Evolutionary conservation across 1,284 basidiomycete genomes (phyloP), one percentile per base, ranked within the genome.

Genomic region (Puccinia novopanici): DNA sequence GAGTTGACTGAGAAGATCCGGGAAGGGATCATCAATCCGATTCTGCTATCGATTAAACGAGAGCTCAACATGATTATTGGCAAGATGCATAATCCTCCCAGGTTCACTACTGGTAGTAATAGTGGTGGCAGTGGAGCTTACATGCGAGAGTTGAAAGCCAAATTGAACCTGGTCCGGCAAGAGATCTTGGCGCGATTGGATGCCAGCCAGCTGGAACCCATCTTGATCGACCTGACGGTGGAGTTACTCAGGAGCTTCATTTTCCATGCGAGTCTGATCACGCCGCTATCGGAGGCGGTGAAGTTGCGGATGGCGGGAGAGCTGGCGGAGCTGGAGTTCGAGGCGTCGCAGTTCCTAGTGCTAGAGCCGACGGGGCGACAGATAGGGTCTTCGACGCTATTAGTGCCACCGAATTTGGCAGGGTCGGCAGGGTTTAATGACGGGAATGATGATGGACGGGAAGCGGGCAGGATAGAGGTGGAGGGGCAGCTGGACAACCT

Each of bases 261-360:
- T 12, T 86, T 97, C 71, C 93, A 98, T 84, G 91, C 92, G 15
- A 94, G 93, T 22, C 93, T 98, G 76, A 91, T 92, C 15, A 90
- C 91, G 83, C 94, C 94, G 0, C 88, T 97, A 4, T 91, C 92
- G 17, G 95, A 98, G 87, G 90, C 89, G 81, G 93, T 94, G 1
- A 95, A 95, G 84, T 88, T 98, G 50, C 93, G 95, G 86, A 88
- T 98, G 81, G 93, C 94, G 76, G 92, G 91, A 75, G 95, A 98
- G 85, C 95, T 97, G 93, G 92, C 95, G 0, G 93, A 95, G 85
- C 89, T 98, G 75, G 96, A 98, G 87, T 96, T 98, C 85, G 91
- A 92, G 8, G 72, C 86, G 17, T 82, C 82, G 15, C 84, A 85
- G 80, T 82, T 86, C 27, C 74, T 85, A 0, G 81, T 82, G 1